Evolutionary conservation across 1,139 yeast genomes (phyloP), one percentile per base, ranked within the genome.

Genomic region (Kluyveromyces sp.): DNA sequence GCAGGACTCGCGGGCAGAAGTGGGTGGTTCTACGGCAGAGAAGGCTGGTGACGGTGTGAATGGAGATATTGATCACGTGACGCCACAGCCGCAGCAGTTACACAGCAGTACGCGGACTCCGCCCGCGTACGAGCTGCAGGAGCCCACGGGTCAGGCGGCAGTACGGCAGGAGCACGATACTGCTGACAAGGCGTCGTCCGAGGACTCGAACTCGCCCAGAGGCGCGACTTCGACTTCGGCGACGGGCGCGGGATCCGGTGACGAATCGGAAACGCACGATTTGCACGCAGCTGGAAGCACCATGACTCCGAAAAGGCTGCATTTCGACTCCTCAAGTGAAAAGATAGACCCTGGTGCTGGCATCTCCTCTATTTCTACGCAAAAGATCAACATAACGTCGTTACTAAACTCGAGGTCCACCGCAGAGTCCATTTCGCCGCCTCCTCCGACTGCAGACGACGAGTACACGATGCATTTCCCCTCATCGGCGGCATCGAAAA

Each of bases 321-420:
- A 50, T 45, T 54, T 54, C 43, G 51, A 53, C 31, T 49, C 43
- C 41, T 49, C 49, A 26, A 51, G 51, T 17, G 43, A 50, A 16
- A 48, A 48, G 6, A 53, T 55, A 12, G 59, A 56, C 38, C 58
- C 58, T n/a, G 46, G 51, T 29, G 54, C 51, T 12, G 40, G 39
- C 28, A 40, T 37, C 35, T 43, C 45, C 20, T 46, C 40, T 20
- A 45, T 42, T 33, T 36, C 49, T 26, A 49, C 49, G 28, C 46
- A 49, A 22, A 54, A 51, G 45, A 52, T 56, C 33, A 53, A 52
- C 34, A 54, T 57, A 22, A 50, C 59, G 13, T 52, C 57, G 19
- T 52, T 59, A 54, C 37, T 54, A 25, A 51, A 49, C 41, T 50
- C 56, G 18, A 48, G 50, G 22, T 38, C 41, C 7, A 38, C 17